These are phyloP conservation scores for Vitis labrusca DNA, from an alignment of 164 flowering plant species.

Conservation along the genomic window DNA sequence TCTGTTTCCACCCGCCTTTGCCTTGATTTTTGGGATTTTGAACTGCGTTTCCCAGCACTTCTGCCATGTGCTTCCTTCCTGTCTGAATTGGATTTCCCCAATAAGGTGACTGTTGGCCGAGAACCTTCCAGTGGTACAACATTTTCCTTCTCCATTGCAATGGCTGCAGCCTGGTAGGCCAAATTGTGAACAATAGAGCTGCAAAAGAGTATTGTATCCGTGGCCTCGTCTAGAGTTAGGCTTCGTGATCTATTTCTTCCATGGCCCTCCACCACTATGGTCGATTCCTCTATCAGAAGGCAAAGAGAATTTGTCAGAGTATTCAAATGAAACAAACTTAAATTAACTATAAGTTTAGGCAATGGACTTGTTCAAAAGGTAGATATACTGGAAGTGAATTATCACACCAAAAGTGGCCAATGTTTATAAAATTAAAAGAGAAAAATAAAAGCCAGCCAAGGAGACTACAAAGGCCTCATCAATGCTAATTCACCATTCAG, in stretches of 20 bases:
- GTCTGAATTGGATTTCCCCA: constrained; percentile 51
- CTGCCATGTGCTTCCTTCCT: constrained; percentile 37
- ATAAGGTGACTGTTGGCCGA: constrained; percentile 55
- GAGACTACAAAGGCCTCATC: no score
- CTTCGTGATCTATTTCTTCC: constrained; percentile 54
- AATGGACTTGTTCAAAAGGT: no score
- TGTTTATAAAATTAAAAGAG: no score
- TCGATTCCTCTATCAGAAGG: constrained; percentile 61
- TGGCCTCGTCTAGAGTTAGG: constrained; percentile 89
- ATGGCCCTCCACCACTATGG: constrained; percentile 43
- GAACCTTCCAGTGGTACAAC: constrained; percentile 43
- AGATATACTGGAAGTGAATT: no score
- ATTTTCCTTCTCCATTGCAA: constrained; percentile 72
- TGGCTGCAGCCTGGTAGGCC: constrained; percentile 77
- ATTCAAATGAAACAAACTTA: neutral
- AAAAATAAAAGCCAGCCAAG: no score
- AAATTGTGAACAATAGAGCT: constrained; percentile 81
- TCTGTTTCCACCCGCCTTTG: constrained; percentile 49
- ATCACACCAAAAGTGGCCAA: no score
- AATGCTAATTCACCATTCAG: no score
- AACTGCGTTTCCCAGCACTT: constrained; percentile 37
- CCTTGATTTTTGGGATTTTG: constrained; percentile 55
- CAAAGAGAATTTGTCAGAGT: neutral
- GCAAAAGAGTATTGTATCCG: constrained; percentile 90
- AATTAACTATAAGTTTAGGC: neutral